These are phyloP conservation scores for Coemansia sp. DNA, from an alignment of 192 early-diverging fungal species.

Conservation along the genomic window DNA sequence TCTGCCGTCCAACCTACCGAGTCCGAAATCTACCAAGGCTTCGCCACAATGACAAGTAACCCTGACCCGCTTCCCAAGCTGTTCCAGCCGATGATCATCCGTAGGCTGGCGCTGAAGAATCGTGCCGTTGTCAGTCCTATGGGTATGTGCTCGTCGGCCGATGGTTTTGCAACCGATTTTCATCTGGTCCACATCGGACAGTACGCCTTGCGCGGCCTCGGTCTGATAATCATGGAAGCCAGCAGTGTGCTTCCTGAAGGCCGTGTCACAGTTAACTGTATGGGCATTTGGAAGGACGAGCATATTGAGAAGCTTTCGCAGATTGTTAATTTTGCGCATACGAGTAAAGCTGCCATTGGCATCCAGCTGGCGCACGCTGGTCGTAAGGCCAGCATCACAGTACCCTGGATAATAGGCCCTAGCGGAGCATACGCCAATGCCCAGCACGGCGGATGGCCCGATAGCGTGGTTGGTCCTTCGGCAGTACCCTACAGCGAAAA, in stretches of 20 bases:
- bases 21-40: slow-evolving; percentile 36
- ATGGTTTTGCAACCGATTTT: slow-evolving; percentile 67
- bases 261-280: slow-evolving; percentile 75
- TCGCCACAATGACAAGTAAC: slow-evolving; percentile 5
- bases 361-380: slow-evolving; percentile 86
- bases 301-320: slow-evolving; percentile 60
- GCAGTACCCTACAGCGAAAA: slow-evolving; percentile 51
- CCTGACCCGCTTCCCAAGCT: slow-evolving; percentile 47
- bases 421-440: slow-evolving; percentile 17
- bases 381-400: slow-evolving; percentile 62
- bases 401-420: slow-evolving; percentile 9
- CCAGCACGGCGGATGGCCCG: slow-evolving; percentile 66
- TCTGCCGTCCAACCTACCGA: slow-evolving; percentile 31
- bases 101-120: slow-evolving; percentile 70
- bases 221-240: slow-evolving; percentile 78
- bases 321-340: slow-evolving; percentile 60
- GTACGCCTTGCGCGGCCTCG: slow-evolving; percentile 74
- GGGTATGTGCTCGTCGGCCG: slow-evolving; percentile 72
- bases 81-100: slow-evolving; percentile 69
- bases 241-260: slow-evolving; percentile 73
- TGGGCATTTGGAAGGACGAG: slow-evolving; percentile 81
- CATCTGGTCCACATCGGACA: slow-evolving; percentile 66
- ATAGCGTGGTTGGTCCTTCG: slow-evolving; percentile 68
- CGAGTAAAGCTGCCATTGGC: slow-evolving; percentile 57
- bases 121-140: slow-evolving; percentile 76